phyloP scores from a whole-genome alignment of 306 rosid genomes.

The Cucurbita pepo region DNA sequence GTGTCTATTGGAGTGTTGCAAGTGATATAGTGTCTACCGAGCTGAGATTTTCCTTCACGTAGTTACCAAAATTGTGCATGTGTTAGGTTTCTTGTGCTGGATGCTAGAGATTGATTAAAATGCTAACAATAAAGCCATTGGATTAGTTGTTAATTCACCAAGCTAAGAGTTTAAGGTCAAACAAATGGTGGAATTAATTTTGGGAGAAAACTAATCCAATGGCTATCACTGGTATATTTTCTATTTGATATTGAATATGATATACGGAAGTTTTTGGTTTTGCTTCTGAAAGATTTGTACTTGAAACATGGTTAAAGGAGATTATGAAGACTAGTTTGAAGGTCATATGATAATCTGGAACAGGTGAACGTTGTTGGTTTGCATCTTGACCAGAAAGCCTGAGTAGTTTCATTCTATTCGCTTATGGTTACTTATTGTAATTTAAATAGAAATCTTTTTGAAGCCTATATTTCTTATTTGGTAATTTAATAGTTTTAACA shows the following conservation, averaged over 20 bases:
- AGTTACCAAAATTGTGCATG: no score
- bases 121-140: no score
- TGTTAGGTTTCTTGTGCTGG: no score
- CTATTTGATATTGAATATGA: neutral
- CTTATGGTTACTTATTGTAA: neutral
- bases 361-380: neutral
- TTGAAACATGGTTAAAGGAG: neutral
- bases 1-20: no score
- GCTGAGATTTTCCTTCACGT: neutral
- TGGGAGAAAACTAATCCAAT: no score
- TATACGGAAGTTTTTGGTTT: neutral
- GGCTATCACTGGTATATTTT: no score
- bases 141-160: no score
- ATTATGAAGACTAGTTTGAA: neutral
- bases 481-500: neutral
- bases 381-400: neutral
- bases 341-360: neutral
- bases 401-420: neutral
- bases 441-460: neutral
- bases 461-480: neutral
- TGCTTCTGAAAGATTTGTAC: neutral
- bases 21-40: no score
- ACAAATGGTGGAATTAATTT: no score
- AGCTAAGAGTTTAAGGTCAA: no score
- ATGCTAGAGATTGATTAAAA: no score